These are phyloP conservation scores for Lathyrus tuberosus DNA, from an alignment of 306 rosid species.

Conservation along the genomic window DNA sequence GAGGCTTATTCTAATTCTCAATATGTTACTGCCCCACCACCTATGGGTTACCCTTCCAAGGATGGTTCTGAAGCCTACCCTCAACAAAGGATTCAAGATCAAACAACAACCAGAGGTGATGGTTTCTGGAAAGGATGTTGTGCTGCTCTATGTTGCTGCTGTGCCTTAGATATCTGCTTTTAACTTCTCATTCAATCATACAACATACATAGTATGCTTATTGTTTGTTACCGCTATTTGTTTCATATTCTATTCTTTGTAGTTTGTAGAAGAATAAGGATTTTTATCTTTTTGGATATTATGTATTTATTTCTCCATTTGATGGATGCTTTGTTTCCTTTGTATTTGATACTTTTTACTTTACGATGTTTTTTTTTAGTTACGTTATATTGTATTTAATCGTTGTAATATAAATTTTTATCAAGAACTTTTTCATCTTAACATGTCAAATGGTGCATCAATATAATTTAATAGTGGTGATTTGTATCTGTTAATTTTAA, in stretches of 20 bases:
- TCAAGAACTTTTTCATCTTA: not conserved
- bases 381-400: not conserved
- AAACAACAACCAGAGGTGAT: constrained; percentile 50
- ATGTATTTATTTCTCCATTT: constrained; percentile 24
- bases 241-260: constrained; percentile 39
- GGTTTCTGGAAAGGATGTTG: constrained; percentile 61
- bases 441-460: not conserved
- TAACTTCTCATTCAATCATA: constrained; percentile 26
- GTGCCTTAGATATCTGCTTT: constrained; percentile 49
- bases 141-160: constrained; percentile 56
- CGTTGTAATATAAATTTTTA: not conserved
- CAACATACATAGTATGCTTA: not conserved
- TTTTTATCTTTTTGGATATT: constrained; percentile 14
- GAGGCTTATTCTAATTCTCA: not conserved
- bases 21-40: constrained; percentile 45
- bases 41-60: constrained; percentile 44
- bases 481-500: too few species aligned
- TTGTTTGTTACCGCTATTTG: not conserved
- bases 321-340: not conserved
- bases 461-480: too few species aligned
- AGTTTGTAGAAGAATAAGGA: constrained; percentile 27
- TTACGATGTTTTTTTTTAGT: not conserved
- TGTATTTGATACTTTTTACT: not conserved
- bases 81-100: constrained; percentile 30
- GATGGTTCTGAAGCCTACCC: constrained; percentile 37